Evolutionary conservation across 2,329 filamentous ascomycete species (phyloP).

Genomic region (Hypoxylon sp.): DNA sequence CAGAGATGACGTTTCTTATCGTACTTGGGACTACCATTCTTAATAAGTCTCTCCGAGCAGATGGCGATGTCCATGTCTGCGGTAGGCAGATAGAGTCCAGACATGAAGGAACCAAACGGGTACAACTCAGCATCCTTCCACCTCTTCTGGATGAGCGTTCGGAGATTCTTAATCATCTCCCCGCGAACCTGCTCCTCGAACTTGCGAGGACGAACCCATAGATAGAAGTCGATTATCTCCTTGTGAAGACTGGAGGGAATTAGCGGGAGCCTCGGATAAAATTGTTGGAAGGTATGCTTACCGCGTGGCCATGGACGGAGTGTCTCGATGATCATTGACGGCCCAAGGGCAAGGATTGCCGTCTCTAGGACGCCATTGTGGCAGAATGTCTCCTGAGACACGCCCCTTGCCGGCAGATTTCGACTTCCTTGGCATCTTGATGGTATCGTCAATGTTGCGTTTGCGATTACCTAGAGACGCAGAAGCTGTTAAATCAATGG

Average conservation of each 20-base stretch:
- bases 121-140: constrained; percentile 75
- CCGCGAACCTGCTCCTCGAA: constrained; percentile 84
- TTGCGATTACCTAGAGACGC: constrained; percentile 77
- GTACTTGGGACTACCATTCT: constrained; percentile 65
- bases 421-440: constrained; percentile 71
- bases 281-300: constrained; percentile 53
- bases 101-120: constrained; percentile 94
- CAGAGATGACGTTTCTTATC: constrained; percentile 71
- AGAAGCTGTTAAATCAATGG: constrained; percentile 57
- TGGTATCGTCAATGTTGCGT: constrained; percentile 78
- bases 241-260: constrained; percentile 78
- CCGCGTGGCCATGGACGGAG: constrained; percentile 70
- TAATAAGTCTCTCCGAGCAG: constrained; percentile 72
- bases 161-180: constrained; percentile 79
- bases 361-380: constrained; percentile 66
- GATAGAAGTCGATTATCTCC: constrained; percentile 90
- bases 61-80: constrained; percentile 96
- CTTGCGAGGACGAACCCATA: constrained; percentile 81
- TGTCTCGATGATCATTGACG: constrained; percentile 67
- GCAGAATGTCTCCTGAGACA: constrained; percentile 64
- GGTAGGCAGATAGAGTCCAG: constrained; percentile 78
- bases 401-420: constrained; percentile 68
- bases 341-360: constrained; percentile 75
- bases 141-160: constrained; percentile 68
- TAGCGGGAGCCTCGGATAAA: constrained; percentile 12